These are phyloP conservation scores for Nannochloropsis gaditana DNA, from an alignment of 108 stramenopile species.

Conservation along the genomic window DNA sequence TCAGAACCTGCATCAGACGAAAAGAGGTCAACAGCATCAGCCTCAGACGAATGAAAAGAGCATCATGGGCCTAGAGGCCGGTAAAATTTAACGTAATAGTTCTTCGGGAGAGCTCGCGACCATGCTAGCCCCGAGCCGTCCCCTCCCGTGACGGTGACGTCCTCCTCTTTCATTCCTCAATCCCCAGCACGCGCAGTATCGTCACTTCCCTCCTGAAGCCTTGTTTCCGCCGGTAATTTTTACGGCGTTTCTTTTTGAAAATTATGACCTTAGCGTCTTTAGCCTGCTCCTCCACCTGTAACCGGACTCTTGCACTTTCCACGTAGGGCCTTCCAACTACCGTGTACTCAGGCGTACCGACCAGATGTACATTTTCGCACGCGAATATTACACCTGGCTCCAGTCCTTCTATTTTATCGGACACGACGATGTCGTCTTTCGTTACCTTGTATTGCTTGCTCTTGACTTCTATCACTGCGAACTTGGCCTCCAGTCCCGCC, in stretches of 20 bases:
- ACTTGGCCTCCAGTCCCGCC: not conserved
- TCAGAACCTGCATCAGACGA: too few relatives aligned
- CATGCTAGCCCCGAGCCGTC: too few relatives aligned
- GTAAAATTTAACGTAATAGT: too few relatives aligned
- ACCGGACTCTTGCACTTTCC: not conserved
- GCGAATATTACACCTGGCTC: not conserved
- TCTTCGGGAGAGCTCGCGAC: too few relatives aligned
- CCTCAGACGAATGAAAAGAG: too few relatives aligned
- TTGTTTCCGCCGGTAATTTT: conserved; percentile 2
- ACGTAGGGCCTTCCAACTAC: not conserved
- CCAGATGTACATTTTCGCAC: not conserved
- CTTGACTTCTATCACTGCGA: not conserved
- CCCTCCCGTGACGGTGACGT: too few relatives aligned
- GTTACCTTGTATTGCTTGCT: not conserved
- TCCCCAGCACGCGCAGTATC: not conserved
- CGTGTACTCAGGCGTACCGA: not conserved
- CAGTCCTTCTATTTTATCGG: not conserved
- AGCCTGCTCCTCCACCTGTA: conserved; percentile 20
- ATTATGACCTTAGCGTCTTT: conserved; percentile 21
- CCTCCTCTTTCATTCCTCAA: not conserved
- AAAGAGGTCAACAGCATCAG: too few relatives aligned
- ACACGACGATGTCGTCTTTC: not conserved
- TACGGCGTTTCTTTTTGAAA: conserved; percentile 9
- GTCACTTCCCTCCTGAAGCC: conserved; percentile 12
- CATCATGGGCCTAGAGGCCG: too few relatives aligned